These are phyloP conservation scores for Erodium maritimum DNA, from an alignment of 345 rosid species.

Conservation along the genomic window DNA sequence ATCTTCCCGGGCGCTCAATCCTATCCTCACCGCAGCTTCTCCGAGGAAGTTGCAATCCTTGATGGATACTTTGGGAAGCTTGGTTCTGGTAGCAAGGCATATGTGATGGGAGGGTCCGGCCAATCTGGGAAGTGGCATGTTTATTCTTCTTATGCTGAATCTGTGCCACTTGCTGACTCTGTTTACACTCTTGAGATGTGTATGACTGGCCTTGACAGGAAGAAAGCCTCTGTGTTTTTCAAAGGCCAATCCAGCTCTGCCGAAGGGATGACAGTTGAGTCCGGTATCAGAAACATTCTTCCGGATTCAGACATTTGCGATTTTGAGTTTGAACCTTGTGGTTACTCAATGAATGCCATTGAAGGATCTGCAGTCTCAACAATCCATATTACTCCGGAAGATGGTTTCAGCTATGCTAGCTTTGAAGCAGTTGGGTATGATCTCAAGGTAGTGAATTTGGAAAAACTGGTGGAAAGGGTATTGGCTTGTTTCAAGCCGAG, in stretches of 20 bases:
- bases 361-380: slow-evolving; percentile 69
- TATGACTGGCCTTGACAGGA: slow-evolving; percentile 63
- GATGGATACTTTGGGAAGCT: slow-evolving; percentile 49
- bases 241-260: slow-evolving; percentile 37
- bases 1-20: slow-evolving; percentile 54
- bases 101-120: slow-evolving; percentile 40
- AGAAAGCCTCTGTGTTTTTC: slow-evolving; percentile 44
- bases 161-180: slow-evolving; percentile 7
- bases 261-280: slow-evolving; percentile 36
- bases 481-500: slow-evolving; percentile 49
- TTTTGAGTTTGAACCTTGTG: slow-evolving; percentile 71
- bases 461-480: slow-evolving; percentile 40
- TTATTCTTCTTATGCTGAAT: slow-evolving; percentile 47
- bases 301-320: slow-evolving; percentile 58
- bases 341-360: slow-evolving; percentile 70
- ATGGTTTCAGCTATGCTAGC: slow-evolving; percentile 77
- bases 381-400: slow-evolving; percentile 72
- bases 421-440: slow-evolving; percentile 62
- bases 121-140: slow-evolving; percentile 60
- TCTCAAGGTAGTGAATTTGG: slow-evolving; percentile 20
- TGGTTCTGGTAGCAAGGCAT: slow-evolving; percentile 48
- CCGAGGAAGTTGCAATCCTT: slow-evolving; percentile 66
- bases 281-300: slow-evolving; percentile 69
- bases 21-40: slow-evolving; percentile 61
- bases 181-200: slow-evolving; percentile 73